Percentiles rank a stretch among this genome's conserved stretches.
These are phyloP conservation scores for Pythium angustatum DNA, from an alignment of 352 stramenopile species.

Conservation along the genomic window DNA sequence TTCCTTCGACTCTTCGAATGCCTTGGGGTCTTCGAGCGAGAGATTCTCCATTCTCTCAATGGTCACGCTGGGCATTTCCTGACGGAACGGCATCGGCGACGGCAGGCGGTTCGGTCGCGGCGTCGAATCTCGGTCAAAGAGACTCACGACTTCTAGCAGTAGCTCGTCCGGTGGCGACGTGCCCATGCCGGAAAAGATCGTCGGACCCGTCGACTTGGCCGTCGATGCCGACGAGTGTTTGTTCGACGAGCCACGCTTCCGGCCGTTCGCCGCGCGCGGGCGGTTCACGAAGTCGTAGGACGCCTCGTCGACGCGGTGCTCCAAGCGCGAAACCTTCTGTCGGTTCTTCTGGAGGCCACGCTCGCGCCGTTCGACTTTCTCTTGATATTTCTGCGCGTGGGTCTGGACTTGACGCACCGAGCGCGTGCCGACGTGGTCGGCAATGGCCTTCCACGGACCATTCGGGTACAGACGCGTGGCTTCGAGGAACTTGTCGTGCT, in stretches of 20 bases:
- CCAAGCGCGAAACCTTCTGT: background rate
- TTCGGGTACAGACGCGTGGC: conserved; percentile 20
- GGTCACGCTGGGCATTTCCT: conserved; percentile 15
- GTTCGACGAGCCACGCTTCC: conserved; percentile 12
- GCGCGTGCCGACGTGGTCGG: conserved; percentile 21
- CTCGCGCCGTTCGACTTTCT: conserved; percentile 19
- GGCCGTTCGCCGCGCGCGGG: conserved; percentile 8
- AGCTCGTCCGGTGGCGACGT: conserved; percentile 14
- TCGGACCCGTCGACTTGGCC: conserved; percentile 5
- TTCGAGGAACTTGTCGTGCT: conserved; percentile 31
- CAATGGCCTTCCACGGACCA: conserved; percentile 17
- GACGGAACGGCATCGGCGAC: conserved; percentile 3
- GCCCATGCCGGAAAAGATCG: conserved; percentile 17
- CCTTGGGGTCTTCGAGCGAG: conserved; percentile 16
- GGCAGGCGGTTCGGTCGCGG: background rate
- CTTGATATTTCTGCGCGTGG: conserved; percentile 24
- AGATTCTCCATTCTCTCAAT: conserved; percentile 19
- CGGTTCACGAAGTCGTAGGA: conserved; percentile 16
- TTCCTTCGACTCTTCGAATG: conserved; percentile 9
- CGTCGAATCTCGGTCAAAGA: conserved; percentile 17
- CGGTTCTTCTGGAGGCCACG: conserved; percentile 19
- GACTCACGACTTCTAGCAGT: conserved; percentile 5
- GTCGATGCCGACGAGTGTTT: background rate
- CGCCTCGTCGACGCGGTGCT: conserved; percentile 19
- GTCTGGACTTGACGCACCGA: conserved; percentile 20